Evolutionary conservation across 345 rosid genomes (phyloP), one percentile per base, ranked within the genome.

Genomic region (Salix brachista): DNA sequence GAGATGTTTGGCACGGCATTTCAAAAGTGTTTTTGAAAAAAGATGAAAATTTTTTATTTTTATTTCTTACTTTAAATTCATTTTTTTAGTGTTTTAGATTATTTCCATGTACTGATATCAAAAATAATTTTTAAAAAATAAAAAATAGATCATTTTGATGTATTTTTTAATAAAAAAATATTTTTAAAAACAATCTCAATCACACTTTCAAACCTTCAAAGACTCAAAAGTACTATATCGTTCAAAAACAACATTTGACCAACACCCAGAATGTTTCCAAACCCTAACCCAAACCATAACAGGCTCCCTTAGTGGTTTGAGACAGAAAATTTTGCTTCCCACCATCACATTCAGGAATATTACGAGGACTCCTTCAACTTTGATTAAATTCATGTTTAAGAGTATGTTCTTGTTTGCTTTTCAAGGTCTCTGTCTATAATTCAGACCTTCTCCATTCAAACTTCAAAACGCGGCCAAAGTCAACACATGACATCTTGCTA

Each of bases 391-490:
- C 0, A 23, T 3, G 17, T 12, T 62, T 16, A 5, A n/a, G 3
- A 3, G 14, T 4, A 68, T 10, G 52, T 4, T 10, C 36, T 67
- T 17, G 67, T 67, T 69, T 76, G 23, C 8, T 41, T 13, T 58
- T 16, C 28, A 69, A 60, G 69, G 34, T 6, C 44, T 74, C 61
- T 41, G 74, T 68, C 9, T 23, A 52, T 76, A 14, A 23, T 26
- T 37, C 39, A 75, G 78, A 76, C 78, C 42, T 10, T 18, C 52
- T 8, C 50, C 36, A 52, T 75, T 75, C 78, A 67, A 67, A 67
- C 70, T 65, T 65, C 76, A 44, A 74, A 37, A 70, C 78, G 72
- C 72, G 78, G 78, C 72, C 37, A 19, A 54, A 75, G 72, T 75
- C 78, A 75, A 67, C 28, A n/a, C 72, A 66, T 50, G 61, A 54